Evolutionary conservation across 2,329 filamentous ascomycete genomes (phyloP), one percentile per base, ranked within the genome.

Genomic region (Stachybotrys elegans): DNA sequence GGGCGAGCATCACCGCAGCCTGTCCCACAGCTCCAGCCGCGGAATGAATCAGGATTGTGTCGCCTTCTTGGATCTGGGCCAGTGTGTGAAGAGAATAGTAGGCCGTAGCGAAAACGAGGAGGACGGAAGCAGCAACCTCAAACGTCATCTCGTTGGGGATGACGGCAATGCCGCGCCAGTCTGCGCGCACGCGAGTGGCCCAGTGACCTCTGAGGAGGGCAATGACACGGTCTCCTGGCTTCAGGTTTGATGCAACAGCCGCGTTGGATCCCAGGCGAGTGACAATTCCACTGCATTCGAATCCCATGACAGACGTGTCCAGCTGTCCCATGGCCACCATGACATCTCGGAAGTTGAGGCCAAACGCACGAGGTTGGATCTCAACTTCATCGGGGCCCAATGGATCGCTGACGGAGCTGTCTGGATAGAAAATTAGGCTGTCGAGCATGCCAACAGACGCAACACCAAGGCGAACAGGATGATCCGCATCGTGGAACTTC

Each of bases 11-110:
- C 32, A 56, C 52, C 13, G 49, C 45, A 2, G 49, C 51, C 23
- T 51, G 45, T 5, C 56, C 56, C 11, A 52, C 46, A 13, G 40
- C 50, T 27, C 50, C 52, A 5, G 51, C 45, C n/a, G 47, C 56
- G 2, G 51, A 44, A 27, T 57, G 52, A 7, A 58, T 49, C 9
- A 29, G 25, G 25, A 29, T n/a, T 9, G 9, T 9, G 9, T 29
- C 25, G n/a, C 25, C 25, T 29, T 29, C n/a, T n/a, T 9, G 25
- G 9, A 29, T 9, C n/a, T 29, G 8, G 25, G 25, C 25, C 9
- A n/a, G 8, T n/a, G 8, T n/a, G 25, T 9, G n/a, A n/a, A 29
- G 25, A 9, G 25, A 29, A 9, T n/a, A 8, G 17, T 35, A 35
- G 11, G 32, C 9, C 32, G 32, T 35, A 8, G 16, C 9, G 17